A percentile compares a stretch with the other conserved stretches of the same genome.
phyloP scores from a whole-genome alignment of 2,329 filamentous ascomycete species.

The Penicillium sp. region DNA sequence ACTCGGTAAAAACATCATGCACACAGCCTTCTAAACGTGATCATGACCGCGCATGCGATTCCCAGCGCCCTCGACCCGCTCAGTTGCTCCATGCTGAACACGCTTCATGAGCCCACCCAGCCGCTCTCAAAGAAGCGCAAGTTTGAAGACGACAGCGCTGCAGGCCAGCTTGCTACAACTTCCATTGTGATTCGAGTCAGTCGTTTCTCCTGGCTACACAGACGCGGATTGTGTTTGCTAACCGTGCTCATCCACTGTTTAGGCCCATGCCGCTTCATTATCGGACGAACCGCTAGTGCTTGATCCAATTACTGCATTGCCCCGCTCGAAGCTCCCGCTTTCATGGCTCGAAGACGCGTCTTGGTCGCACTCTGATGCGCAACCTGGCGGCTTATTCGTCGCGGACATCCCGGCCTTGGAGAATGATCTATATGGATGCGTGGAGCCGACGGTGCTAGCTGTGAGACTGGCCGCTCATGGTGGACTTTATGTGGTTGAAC shows the following conservation, averaged over 20 bases:
- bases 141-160: conserved; percentile 15
- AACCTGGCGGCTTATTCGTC: conserved; percentile 35
- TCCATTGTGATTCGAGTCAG: conserved; percentile 33
- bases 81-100: conserved; percentile 31
- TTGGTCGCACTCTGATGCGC: conserved; percentile 24
- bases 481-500: conserved; percentile 36
- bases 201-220: conserved; percentile 1
- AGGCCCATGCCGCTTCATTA: conserved; percentile 35
- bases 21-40: conserved; percentile 22
- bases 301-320: conserved; percentile 33
- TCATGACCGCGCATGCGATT: conserved; percentile 35
- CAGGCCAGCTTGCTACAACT: conserved; percentile 16
- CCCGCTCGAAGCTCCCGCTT: conserved; percentile 35
- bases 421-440: conserved; percentile 17
- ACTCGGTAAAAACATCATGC: conserved; percentile 16
- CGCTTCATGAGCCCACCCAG: conserved; percentile 20
- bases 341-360: conserved; percentile 38
- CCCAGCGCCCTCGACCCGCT: conserved; percentile 32
- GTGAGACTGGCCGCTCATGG: conserved; percentile 28
- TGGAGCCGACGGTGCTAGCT: conserved; percentile 30
- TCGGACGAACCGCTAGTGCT: conserved; percentile 33
- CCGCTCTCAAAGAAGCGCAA: conserved; percentile 35
- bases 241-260: not conserved
- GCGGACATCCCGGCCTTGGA: conserved; percentile 37
- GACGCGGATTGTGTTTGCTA: not conserved